Percentiles rank a stretch among this genome's conserved stretches.
Conservation (phyloP, 345 rosid genomes). For the Firmiana major region DNA sequence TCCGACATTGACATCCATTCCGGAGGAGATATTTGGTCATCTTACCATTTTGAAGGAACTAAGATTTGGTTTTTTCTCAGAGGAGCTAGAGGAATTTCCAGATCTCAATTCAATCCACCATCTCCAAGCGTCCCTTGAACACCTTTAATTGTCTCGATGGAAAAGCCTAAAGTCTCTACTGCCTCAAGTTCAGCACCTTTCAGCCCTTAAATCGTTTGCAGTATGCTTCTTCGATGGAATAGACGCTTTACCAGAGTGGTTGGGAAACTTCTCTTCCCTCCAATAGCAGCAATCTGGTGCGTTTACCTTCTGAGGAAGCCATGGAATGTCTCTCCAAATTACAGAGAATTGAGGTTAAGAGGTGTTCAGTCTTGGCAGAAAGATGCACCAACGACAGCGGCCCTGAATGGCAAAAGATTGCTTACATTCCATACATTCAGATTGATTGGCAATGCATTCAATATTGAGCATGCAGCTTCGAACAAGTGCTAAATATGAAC, state of each 20-base stretch:
- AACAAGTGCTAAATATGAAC: neutral
- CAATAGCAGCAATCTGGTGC: neutral
- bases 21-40: neutral
- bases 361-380: neutral
- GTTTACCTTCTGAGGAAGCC: neutral
- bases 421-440: neutral
- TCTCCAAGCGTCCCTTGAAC: neutral
- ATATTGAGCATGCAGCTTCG: neutral
- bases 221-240: neutral
- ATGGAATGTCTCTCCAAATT: neutral
- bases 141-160: neutral
- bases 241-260: slow-evolving; percentile 1
- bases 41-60: neutral
- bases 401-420: neutral
- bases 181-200: slow-evolving; percentile 1
- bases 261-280: neutral
- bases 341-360: neutral
- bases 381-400: neutral
- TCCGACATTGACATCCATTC: neutral
- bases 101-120: neutral
- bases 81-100: neutral
- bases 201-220: neutral
- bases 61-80: neutral
- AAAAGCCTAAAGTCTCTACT: neutral
- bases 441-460: neutral